phyloP scores from a whole-genome alignment of 345 rosid genomes.

The Carallia pectinifolia region DNA sequence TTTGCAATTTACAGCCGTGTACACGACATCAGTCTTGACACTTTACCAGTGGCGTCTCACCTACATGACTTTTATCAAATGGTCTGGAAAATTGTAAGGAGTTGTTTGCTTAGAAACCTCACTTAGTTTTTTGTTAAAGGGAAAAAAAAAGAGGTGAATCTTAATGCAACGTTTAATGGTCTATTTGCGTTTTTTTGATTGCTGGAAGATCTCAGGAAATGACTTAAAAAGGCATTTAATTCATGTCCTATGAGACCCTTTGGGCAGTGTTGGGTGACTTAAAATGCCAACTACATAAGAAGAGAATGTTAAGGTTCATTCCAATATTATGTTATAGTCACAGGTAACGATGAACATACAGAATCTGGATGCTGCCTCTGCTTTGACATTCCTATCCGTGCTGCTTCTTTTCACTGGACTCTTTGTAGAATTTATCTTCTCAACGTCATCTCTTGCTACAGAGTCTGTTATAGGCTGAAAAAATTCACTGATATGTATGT shows the following conservation, averaged over 20 bases:
- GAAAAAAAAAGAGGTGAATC: no score
- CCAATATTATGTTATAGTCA: neutral
- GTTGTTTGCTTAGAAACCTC: no score
- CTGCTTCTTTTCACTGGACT: conserved; percentile 86
- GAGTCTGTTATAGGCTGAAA: conserved; percentile 87
- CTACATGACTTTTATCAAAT: conserved; percentile 36
- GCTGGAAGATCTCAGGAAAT: no score
- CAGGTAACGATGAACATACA: conserved; percentile 37
- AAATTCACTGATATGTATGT: conserved; percentile 86
- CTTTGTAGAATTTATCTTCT: conserved; percentile 55
- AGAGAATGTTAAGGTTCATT: neutral
- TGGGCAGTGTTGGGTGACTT: no score
- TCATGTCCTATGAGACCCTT: no score
- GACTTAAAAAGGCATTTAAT: no score
- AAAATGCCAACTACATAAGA: neutral
- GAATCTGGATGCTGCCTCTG: conserved; percentile 58
- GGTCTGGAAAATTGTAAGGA: neutral
- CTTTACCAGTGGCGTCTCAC: conserved; percentile 78
- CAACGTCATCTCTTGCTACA: conserved; percentile 50
- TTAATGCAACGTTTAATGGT: no score
- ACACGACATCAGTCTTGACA: conserved; percentile 79
- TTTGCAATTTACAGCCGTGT: conserved; percentile 71
- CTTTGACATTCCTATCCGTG: conserved; percentile 64
- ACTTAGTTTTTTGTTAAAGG: no score
- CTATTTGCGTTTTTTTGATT: no score